Evolutionary conservation across 306 rosid species (phyloP).

Genomic region (Urtica urens): DNA sequence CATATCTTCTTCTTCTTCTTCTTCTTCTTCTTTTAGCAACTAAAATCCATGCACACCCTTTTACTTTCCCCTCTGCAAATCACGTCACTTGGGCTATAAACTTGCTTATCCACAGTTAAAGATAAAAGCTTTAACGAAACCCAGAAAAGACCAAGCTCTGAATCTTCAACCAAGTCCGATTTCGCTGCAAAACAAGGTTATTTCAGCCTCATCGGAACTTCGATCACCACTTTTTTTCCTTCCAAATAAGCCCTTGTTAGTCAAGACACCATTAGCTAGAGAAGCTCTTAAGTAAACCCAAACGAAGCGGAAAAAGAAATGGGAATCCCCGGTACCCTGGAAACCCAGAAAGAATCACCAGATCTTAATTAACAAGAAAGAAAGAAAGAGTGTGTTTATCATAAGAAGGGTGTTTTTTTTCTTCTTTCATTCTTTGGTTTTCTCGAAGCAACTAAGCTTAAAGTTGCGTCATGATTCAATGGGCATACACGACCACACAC

Average conservation of each 20-base stretch:
- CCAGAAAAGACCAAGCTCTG: conserved; percentile 21
- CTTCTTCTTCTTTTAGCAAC: conserved; percentile 17
- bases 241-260: background rate
- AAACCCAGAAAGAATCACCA: conserved; percentile 24
- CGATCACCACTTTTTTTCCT: conserved; percentile 3
- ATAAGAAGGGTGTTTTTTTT: too few relatives aligned
- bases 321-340: conserved; percentile 42
- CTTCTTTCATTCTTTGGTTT: too few relatives aligned
- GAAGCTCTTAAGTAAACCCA: conserved; percentile 10
- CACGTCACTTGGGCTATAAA: conserved; percentile 9
- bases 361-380: conserved; percentile 44
- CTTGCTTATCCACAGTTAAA: conserved; percentile 7
- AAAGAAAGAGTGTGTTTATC: conserved; percentile 4
- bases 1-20: conserved; percentile 18
- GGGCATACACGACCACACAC: background rate
- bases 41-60: conserved; percentile 19
- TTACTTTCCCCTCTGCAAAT: conserved; percentile 7
- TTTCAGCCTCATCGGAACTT: conserved; percentile 60
- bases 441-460: background rate
- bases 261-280: background rate
- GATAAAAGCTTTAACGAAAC: background rate
- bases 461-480: conserved; percentile 3
- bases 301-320: conserved; percentile 11
- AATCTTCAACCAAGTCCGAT: conserved; percentile 69
- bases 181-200: conserved; percentile 37